Conservation (phyloP, 148 eudicot genomes). For the Pharnaceum exiguum region DNA sequence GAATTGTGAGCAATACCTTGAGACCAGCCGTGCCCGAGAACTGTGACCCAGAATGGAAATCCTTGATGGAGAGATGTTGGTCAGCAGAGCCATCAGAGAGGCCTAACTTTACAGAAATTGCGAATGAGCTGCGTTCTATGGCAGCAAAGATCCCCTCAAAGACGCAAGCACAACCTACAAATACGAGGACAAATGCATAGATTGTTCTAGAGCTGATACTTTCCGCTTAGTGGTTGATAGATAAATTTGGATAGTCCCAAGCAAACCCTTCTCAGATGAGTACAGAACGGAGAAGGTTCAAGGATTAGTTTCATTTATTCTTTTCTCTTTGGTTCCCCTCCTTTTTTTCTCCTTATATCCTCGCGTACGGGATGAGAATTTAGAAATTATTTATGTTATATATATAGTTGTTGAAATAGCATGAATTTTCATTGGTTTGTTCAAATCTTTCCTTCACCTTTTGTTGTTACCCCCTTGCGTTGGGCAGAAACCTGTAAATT, state of each 20-base stretch:
- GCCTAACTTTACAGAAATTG: conserved; percentile 76
- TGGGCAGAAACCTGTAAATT: too few relatives aligned
- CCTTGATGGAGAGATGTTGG: conserved; percentile 94
- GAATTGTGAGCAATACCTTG: conserved; percentile 89
- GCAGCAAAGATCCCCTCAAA: conserved; percentile 63
- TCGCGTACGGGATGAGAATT: not conserved
- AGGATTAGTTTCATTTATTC: conserved; percentile 1
- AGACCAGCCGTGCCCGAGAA: conserved; percentile 73
- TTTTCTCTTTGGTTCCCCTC: not conserved
- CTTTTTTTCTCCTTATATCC: not conserved
- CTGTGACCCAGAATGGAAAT: conserved; percentile 81
- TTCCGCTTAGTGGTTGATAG: not conserved
- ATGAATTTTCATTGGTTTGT: not conserved
- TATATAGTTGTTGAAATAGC: not conserved
- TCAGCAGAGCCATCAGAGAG: conserved; percentile 79
- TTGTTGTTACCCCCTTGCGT: too few relatives aligned
- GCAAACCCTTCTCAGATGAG: not conserved
- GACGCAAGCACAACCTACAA: conserved; percentile 37
- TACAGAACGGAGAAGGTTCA: not conserved
- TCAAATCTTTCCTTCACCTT: not conserved
- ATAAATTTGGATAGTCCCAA: not conserved
- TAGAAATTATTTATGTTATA: conserved; percentile 1
- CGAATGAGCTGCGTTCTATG: conserved; percentile 60
- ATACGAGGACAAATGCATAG: conserved; percentile 16
- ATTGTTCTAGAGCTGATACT: not conserved